Conservation (phyloP, 805 yeast species). For the Cyberlindnera petersonii region DNA sequence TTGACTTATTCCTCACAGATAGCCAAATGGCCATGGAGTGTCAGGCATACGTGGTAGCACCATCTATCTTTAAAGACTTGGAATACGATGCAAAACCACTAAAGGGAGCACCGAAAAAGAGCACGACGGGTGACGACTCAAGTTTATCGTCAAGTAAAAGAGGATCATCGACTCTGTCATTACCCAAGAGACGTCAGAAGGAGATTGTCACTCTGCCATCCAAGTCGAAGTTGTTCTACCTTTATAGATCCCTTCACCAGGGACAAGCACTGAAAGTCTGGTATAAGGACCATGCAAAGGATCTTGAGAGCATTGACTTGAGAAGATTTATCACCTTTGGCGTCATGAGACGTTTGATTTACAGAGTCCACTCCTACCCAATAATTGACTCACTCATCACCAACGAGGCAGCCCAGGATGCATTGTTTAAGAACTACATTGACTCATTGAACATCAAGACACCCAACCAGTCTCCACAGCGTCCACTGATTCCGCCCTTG, state of each 20-base stretch:
- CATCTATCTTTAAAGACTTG: conserved; percentile 33
- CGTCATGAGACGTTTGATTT: conserved; percentile 71
- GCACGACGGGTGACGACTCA: conserved; percentile 4
- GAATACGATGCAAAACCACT: conserved; percentile 28
- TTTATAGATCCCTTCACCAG: conserved; percentile 75
- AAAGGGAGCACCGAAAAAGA: conserved; percentile 1
- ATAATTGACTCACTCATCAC: conserved; percentile 20
- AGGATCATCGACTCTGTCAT: conserved; percentile 15
- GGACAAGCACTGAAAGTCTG: conserved; percentile 77
- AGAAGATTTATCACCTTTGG: conserved; percentile 88
- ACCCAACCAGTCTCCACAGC: neutral
- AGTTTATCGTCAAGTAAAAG: conserved; percentile 7
- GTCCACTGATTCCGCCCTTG: neutral
- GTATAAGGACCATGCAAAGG: conserved; percentile 63
- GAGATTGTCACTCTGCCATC: conserved; percentile 45
- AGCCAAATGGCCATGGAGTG: conserved; percentile 73
- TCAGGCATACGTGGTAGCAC: conserved; percentile 68
- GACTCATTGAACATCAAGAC: conserved; percentile 6
- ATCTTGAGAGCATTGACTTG: conserved; percentile 65
- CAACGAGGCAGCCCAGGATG: conserved; percentile 19
- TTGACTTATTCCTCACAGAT: conserved; percentile 64
- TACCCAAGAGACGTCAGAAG: conserved; percentile 7
- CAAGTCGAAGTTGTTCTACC: conserved; percentile 60
- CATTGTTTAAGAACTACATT: conserved; percentile 10
- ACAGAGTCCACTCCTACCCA: conserved; percentile 77